These are phyloP conservation scores for Candolleomyces efflorescens DNA, from an alignment of 768 basidiomycete genomes.

Conservation along the genomic window DNA sequence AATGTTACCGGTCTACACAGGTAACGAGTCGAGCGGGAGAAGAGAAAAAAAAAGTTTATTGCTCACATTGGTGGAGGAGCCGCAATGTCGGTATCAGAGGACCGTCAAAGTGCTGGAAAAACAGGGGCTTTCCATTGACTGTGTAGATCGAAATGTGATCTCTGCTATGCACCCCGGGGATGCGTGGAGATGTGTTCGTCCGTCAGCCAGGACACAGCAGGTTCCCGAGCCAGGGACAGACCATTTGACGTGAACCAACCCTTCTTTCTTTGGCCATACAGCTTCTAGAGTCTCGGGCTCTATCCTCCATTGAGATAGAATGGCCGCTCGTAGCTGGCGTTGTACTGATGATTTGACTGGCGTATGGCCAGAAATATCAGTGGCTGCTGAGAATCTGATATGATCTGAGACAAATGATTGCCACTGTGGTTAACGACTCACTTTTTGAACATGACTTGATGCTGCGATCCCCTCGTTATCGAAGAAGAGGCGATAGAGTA, in stretches of 20 bases:
- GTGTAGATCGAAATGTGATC: conserved; percentile 95
- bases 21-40: conserved; percentile 1
- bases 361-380: conserved; percentile 87
- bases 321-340: conserved; percentile 73
- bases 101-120: conserved; percentile 97
- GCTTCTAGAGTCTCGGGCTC: conserved; percentile 79
- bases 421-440: neutral
- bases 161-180: conserved; percentile 55
- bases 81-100: conserved; percentile 87
- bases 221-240: conserved; percentile 30
- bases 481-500: neutral
- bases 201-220: neutral
- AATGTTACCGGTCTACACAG: neutral
- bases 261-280: conserved; percentile 99
- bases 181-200: neutral
- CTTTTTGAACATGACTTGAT: conserved; percentile 9
- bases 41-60: conserved; percentile 1
- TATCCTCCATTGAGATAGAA: conserved; percentile 83
- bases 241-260: conserved; percentile 93
- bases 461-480: neutral
- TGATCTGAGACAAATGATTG: neutral
- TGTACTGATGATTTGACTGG: conserved; percentile 93
- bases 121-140: conserved; percentile 79
- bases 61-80: conserved; percentile 87
- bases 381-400: conserved; percentile 60